phyloP scores from a whole-genome alignment of 768 basidiomycete species.

The Leccinum longicurvipes region DNA sequence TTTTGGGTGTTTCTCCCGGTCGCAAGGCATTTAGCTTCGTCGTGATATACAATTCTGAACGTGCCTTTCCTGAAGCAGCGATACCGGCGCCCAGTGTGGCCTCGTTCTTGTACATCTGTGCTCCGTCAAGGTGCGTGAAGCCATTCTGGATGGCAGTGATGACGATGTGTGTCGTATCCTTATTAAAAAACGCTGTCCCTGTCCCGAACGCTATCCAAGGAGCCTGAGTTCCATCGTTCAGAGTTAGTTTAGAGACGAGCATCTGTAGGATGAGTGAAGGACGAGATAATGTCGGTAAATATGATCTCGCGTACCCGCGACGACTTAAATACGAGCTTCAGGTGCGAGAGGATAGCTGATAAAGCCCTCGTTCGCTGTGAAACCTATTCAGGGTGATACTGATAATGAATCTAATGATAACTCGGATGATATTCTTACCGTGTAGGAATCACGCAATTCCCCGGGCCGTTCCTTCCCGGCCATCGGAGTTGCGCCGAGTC shows the following conservation, averaged over 20 bases:
- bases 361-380: slow-evolving; percentile 13
- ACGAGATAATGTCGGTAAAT: slow-evolving; percentile 2
- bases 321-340: slow-evolving; percentile 7
- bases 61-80: slow-evolving; percentile 45
- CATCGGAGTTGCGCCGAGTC: too few relatives aligned
- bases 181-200: slow-evolving; percentile 49
- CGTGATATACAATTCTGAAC: slow-evolving; percentile 58
- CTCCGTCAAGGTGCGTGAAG: slow-evolving; percentile 63
- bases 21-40: slow-evolving; percentile 45
- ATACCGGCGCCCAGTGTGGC: slow-evolving; percentile 50
- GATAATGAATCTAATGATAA: too few relatives aligned
- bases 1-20: slow-evolving; percentile 45
- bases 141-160: slow-evolving; percentile 51
- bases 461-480: too few relatives aligned
- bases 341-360: background rate
- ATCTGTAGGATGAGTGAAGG: slow-evolving; percentile 15
- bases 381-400: background rate
- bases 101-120: slow-evolving; percentile 59
- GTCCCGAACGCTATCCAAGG: slow-evolving; percentile 65
- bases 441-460: background rate
- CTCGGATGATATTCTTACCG: background rate
- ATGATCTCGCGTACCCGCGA: background rate
- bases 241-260: slow-evolving; percentile 33
- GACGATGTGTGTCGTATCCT: slow-evolving; percentile 41
- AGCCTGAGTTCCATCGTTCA: slow-evolving; percentile 53